These are phyloP conservation scores for Asterochloris sp. DNA, from an alignment of 139 green algal species.

Conservation along the genomic window DNA sequence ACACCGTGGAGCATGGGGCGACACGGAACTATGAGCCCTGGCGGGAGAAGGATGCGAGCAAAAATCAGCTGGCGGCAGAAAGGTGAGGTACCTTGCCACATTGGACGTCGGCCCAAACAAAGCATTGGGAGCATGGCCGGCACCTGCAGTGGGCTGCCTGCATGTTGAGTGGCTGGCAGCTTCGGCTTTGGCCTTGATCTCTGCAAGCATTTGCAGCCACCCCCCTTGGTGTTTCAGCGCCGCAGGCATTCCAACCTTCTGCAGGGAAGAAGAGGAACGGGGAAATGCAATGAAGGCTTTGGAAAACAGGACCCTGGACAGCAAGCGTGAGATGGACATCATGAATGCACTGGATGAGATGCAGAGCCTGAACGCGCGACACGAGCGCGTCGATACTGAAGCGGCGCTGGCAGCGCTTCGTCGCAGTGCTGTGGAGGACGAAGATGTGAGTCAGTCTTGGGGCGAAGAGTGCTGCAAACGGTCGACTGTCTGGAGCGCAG, in stretches of 20 bases:
- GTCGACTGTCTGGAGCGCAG: too few relatives aligned
- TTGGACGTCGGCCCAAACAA: too few relatives aligned
- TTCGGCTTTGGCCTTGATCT: too few relatives aligned
- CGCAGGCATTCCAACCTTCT: not conserved
- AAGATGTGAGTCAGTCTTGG: not conserved
- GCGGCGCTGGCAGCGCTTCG: constrained; percentile 58
- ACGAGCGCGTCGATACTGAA: constrained; percentile 51
- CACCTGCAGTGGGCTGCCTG: too few relatives aligned
- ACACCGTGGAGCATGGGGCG: constrained; percentile 90
- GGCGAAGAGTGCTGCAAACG: too few relatives aligned
- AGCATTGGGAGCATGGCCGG: too few relatives aligned
- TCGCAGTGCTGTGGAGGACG: constrained; percentile 31
- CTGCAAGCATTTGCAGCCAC: too few relatives aligned
- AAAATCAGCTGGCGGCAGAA: too few relatives aligned
- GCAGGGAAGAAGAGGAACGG: constrained; percentile 84
- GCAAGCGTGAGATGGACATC: constrained; percentile 96
- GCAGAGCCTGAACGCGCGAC: constrained; percentile 56
- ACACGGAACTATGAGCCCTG: constrained; percentile 95
- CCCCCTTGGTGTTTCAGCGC: too few relatives aligned
- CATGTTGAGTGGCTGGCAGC: too few relatives aligned
- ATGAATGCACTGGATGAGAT: constrained; percentile 94
- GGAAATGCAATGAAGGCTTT: constrained; percentile 95
- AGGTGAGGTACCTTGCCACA: too few relatives aligned
- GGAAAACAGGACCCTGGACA: constrained; percentile 92
- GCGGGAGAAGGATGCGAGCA: constrained; percentile 62